Evolutionary conservation across 768 basidiomycete genomes (phyloP), one percentile per base, ranked within the genome.

Genomic region (Psilocybe tampanensis): DNA sequence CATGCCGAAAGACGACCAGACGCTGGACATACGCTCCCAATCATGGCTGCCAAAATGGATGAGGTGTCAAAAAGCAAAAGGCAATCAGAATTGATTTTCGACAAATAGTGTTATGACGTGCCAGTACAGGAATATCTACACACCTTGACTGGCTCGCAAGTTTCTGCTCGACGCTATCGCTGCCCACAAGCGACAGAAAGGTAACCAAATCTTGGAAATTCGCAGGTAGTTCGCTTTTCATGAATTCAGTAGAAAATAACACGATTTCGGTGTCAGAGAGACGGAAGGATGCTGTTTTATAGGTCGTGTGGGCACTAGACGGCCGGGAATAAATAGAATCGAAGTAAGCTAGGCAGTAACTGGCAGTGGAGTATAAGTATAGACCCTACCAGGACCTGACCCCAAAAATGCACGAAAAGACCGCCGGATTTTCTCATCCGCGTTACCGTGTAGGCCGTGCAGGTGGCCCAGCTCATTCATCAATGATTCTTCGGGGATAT

Each of bases 1-100:
- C 47, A 48, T 32, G 11, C 47, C 47, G 29, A 48, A 48, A 4
- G 47, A 29, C 9, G 47, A 48, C 47, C 47, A 48, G 9, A 48
- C 47, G 13, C 47, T 32, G 18, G 47, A 48, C 47, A 48, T 48
- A n/a, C 47, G 47, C 12, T 48, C 47, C 47, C 47, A 48, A 32
- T 48, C 47, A 33, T 32, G 29, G n/a, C 47, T 48, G 47, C 26
- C 18, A 23, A 7, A 32, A 48, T 5, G 12, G 36, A 48, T n/a
- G 18, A n/a, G 8, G 13, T 18, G 12, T 48, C 29, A 48, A 18
- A 5, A 32, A 2, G 2, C 15, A 26, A 48, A 5, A 32, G 3
- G 2, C 15, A 26, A 48, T 17, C 18, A 32, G 18, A 17, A 18
- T n/a, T 18, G 21, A 26, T n/a, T n/a, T n/a, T n/a, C n/a, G n/a